phyloP scores from a whole-genome alignment of 306 rosid species.

The Betula pendula region DNA sequence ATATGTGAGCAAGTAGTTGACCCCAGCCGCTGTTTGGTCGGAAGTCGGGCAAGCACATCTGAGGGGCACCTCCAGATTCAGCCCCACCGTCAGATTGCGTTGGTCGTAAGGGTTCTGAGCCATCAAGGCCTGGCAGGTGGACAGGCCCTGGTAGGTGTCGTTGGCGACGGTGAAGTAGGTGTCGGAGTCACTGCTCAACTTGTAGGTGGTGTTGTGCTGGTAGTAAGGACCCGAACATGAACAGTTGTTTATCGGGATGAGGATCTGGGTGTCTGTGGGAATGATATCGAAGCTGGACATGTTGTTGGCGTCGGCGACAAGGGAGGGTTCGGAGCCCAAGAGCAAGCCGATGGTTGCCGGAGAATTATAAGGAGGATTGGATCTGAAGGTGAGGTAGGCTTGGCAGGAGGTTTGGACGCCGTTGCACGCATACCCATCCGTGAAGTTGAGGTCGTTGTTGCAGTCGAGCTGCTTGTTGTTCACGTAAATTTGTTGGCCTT shows the following conservation, averaged over 20 bases:
- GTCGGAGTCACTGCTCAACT: conserved; percentile 7
- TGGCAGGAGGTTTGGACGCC: conserved; percentile 36
- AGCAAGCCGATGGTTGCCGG: conserved; percentile 44
- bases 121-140: conserved; percentile 64
- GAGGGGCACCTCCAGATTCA: conserved; percentile 44
- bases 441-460: conserved; percentile 17
- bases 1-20: conserved; percentile 53
- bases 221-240: conserved; percentile 48
- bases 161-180: conserved; percentile 59
- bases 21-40: conserved; percentile 43
- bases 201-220: conserved; percentile 53
- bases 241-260: conserved; percentile 52
- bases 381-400: conserved; percentile 68
- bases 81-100: conserved; percentile 21
- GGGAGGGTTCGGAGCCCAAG: conserved; percentile 29
- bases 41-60: conserved; percentile 67
- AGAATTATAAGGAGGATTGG: conserved; percentile 37
- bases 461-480: conserved; percentile 65
- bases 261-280: conserved; percentile 28
- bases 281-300: conserved; percentile 41
- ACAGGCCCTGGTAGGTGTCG: conserved; percentile 59
- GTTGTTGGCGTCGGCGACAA: conserved; percentile 49
- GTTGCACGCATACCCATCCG: conserved; percentile 53
- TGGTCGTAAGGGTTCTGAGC: conserved; percentile 33
- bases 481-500: conserved; percentile 54